Conservation (phyloP, 805 yeast genomes). For the Sungouiella thailandica region DNA sequence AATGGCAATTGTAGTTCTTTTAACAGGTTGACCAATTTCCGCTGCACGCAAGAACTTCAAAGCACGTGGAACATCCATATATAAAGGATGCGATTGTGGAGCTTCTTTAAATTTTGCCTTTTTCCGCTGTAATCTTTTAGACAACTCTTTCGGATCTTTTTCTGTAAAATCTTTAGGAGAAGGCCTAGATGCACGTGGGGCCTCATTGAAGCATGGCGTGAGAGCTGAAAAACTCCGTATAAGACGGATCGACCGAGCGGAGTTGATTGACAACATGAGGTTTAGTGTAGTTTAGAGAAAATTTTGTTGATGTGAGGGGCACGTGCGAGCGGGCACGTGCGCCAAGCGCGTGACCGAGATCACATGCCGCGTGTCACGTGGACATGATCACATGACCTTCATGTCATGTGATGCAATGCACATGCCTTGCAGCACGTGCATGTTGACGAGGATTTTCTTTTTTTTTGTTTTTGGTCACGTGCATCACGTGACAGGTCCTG, state of each 20-base stretch:
- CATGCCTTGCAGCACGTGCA: background rate
- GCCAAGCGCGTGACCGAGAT: background rate
- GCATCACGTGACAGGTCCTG: no score
- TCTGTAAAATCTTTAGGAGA: constrained; percentile 13
- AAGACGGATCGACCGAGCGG: constrained; percentile 1
- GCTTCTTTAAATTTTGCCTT: constrained; percentile 19
- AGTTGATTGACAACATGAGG: background rate
- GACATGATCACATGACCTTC: no score
- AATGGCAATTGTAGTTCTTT: constrained; percentile 62
- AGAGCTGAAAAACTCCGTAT: constrained; percentile 2
- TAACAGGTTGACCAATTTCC: constrained; percentile 78
- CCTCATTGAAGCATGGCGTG: constrained; percentile 1
- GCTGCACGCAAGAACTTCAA: constrained; percentile 78
- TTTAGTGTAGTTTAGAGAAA: constrained; percentile 1
- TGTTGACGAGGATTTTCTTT: background rate
- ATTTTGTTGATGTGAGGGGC: constrained; percentile 1
- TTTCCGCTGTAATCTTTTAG: constrained; percentile 9
- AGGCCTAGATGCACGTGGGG: constrained; percentile 4
- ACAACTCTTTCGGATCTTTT: constrained; percentile 13
- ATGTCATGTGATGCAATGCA: no score
- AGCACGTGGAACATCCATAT: constrained; percentile 69
- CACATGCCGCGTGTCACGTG: background rate
- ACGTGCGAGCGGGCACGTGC: background rate
- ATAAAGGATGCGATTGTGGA: constrained; percentile 51
- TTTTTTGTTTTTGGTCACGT: background rate